Evolutionary conservation across 495 filamentous ascomycete genomes (phyloP), one percentile per base, ranked within the genome.

Genomic region (Hypoxylon subgilvum): DNA sequence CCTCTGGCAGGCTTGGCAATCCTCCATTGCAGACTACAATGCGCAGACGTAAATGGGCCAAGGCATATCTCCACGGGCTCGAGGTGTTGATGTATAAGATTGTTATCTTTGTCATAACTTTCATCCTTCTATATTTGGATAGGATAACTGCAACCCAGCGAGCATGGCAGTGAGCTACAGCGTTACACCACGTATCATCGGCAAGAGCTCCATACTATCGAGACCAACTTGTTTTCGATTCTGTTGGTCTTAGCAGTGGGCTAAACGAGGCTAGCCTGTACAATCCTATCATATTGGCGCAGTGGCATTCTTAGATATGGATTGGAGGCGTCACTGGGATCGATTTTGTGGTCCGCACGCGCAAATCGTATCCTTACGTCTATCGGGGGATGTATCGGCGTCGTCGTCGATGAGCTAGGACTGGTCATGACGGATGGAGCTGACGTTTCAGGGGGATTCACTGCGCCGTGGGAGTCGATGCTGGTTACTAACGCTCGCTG

Each of bases 101-200:
- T 52, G 42, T 68, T 67, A 59, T 60, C 56, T 65, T 55, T 63
- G 43, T 42, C 30, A 36, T 35, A 52, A 43, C 30, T 52, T n/a
- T 36, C 58, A 52, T 59, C 51, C 53, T 49, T 56, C 19, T 62
- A 41, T 50, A 17, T n/a, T n/a, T n/a, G 62, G 50, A 64, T 34
- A 27, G n/a, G n/a, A n/a, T n/a, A 52, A 50, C 35, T 50, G 64
- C 72, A 74, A 76, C 77, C 79, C 78, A 83, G 82, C 82, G 84
- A 86, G 84, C 81, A 79, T 72, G 81, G 78, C 79, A 84, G 84
- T 80, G 77, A 75, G 72, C 68, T 67, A 42, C 54, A 61, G 67
- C 39, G 27, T 49, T 61, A 55, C 50, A 62, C 17, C 36, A 53
- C 16, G n/a, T n/a, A 52, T 13, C 30, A 35, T 12, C 17, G 22